phyloP scores from a whole-genome alignment of 352 stramenopile genomes.

The Pythium insidiosum region DNA sequence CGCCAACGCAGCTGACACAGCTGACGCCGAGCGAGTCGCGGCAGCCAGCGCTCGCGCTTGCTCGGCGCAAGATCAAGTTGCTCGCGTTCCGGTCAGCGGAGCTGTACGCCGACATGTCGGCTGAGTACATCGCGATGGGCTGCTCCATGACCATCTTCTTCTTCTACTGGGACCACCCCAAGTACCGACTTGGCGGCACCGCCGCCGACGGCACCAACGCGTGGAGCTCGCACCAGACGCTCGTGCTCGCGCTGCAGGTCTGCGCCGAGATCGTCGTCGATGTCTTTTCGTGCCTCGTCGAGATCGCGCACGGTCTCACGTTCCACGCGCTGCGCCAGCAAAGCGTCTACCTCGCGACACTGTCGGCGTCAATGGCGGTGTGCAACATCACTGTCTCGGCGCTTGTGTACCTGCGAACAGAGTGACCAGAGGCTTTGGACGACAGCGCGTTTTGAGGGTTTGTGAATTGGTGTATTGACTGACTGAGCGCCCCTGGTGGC shows the following conservation, averaged over 20 bases:
- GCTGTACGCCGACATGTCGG: background rate
- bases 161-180: slow-evolving; percentile 19
- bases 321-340: slow-evolving; percentile 2
- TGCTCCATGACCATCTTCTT: background rate
- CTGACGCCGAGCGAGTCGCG: too few species aligned
- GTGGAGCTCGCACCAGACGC: background rate
- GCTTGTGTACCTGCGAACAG: slow-evolving; percentile 18
- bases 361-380: slow-evolving; percentile 21
- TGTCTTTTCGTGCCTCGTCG: slow-evolving; percentile 17
- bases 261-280: slow-evolving; percentile 17
- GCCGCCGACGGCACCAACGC: background rate
- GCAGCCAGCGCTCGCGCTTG: too few species aligned
- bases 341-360: slow-evolving; percentile 16
- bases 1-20: background rate
- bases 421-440: too few species aligned
- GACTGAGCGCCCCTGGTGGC: slow-evolving; percentile 8
- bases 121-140: slow-evolving; percentile 2
- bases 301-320: slow-evolving; percentile 16
- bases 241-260: slow-evolving; percentile 11
- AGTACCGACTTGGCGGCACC: slow-evolving; percentile 12
- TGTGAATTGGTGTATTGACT: too few species aligned
- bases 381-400: slow-evolving; percentile 28
- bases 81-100: background rate
- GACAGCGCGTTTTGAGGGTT: too few species aligned
- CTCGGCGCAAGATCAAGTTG: too few species aligned